Conservation (phyloP, 768 basidiomycete species). For the Roridomyces roridus region DNA sequence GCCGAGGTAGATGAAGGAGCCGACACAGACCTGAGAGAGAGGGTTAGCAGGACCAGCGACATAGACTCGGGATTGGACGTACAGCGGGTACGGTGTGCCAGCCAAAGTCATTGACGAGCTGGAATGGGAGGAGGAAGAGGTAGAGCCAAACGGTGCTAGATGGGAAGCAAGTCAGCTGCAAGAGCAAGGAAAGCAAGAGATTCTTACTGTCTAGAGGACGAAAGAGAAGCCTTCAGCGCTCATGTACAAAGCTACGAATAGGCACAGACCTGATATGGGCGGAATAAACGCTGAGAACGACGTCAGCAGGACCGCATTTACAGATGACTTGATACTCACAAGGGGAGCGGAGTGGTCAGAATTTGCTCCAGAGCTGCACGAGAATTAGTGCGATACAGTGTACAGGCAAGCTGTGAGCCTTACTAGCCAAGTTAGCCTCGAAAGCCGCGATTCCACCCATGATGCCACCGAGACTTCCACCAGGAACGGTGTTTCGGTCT, state of each 20-base stretch:
- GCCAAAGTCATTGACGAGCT: slow-evolving; percentile 64
- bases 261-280: slow-evolving; percentile 59
- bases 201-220: slow-evolving; percentile 38
- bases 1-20: slow-evolving; percentile 77
- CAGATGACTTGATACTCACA: slow-evolving; percentile 47
- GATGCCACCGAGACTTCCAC: slow-evolving; percentile 52
- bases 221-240: background rate
- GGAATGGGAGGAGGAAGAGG: slow-evolving; percentile 80
- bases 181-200: background rate
- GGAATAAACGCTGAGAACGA: slow-evolving; percentile 56
- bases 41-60: background rate
- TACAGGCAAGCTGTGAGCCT: slow-evolving; percentile 9
- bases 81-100: slow-evolving; percentile 73
- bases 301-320: background rate
- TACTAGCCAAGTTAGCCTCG: slow-evolving; percentile 60
- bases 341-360: slow-evolving; percentile 68
- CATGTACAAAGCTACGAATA: background rate
- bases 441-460: slow-evolving; percentile 54
- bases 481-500: slow-evolving; percentile 56
- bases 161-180: background rate
- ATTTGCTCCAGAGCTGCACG: slow-evolving; percentile 60
- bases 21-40: slow-evolving; percentile 48
- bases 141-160: slow-evolving; percentile 71
- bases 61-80: background rate
- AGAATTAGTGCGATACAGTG: background rate